Conservation (phyloP, 176 grass and related monocot species). For the Raddia guianensis region DNA sequence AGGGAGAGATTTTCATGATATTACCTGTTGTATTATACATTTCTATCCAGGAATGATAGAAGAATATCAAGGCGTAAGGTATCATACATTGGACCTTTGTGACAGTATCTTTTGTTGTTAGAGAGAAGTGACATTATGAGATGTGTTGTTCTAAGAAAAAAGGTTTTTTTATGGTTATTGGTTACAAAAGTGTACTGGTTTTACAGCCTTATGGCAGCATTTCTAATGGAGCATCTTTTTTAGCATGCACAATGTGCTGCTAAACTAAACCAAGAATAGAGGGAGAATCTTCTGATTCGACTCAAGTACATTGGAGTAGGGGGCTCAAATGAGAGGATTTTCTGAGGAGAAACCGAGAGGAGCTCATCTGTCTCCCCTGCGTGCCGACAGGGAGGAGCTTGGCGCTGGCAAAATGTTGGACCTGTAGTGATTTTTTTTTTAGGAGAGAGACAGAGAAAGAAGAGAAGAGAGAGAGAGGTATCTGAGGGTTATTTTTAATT, state of each 20-base stretch:
- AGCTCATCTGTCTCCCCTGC: too few species aligned
- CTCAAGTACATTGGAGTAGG: too few species aligned
- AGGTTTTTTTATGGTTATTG: not conserved
- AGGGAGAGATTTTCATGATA: not conserved
- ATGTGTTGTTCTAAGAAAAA: not conserved
- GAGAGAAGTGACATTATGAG: not conserved
- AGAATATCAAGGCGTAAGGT: not conserved
- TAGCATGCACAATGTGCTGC: not conserved
- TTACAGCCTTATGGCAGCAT: slow-evolving; percentile 1
- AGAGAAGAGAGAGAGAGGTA: too few species aligned
- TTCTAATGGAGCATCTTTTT: not conserved
- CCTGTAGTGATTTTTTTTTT: too few species aligned
- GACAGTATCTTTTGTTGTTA: not conserved
- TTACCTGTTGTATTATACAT: not conserved
- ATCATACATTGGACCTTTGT: slow-evolving; percentile 7
- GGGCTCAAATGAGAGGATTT: too few species aligned
- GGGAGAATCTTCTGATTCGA: too few species aligned
- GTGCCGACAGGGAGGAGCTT: too few species aligned
- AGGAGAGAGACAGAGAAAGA: too few species aligned
- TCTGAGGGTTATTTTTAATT: too few species aligned
- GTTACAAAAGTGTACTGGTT: not conserved
- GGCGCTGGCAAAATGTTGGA: too few species aligned
- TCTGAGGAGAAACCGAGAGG: too few species aligned
- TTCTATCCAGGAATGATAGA: not conserved
- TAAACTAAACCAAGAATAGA: too few species aligned